Evolutionary conservation across 2,329 filamentous ascomycete genomes (phyloP).

Genomic region (Pestalotiopsis sp.): DNA sequence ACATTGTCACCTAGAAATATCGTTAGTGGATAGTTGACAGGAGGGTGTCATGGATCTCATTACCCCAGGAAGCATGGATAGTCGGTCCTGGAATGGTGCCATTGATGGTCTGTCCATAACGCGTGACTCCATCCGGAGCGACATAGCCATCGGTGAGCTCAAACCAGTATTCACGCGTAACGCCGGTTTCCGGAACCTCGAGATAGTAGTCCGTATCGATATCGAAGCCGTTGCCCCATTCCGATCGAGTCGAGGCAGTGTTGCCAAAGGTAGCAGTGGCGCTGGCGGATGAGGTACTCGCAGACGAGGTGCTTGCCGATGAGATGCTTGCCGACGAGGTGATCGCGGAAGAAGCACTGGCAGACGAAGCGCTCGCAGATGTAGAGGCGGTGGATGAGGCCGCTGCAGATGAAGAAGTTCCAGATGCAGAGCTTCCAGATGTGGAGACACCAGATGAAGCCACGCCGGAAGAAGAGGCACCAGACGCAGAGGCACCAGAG

Average conservation of each 20-base stretch:
- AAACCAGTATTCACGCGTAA: constrained; percentile 53
- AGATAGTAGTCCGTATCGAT: constrained; percentile 50
- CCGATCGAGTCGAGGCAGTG: constrained; percentile 6
- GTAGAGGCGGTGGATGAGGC: background rate
- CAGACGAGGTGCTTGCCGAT: background rate
- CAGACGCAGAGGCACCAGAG: no score
- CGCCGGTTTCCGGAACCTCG: constrained; percentile 47
- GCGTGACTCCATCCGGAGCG: constrained; percentile 48
- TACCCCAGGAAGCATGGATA: constrained; percentile 53
- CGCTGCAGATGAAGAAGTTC: background rate
- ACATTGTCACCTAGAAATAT: constrained; percentile 30
- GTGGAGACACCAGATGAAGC: background rate
- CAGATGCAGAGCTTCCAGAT: background rate
- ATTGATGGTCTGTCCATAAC: constrained; percentile 52
- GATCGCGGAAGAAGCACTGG: background rate
- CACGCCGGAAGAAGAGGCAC: background rate
- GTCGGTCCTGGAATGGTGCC: constrained; percentile 62
- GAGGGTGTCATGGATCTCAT: constrained; percentile 30
- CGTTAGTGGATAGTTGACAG: background rate
- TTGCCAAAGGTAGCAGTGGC: background rate
- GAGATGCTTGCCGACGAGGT: background rate
- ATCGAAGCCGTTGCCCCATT: constrained; percentile 43
- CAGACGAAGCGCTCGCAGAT: background rate
- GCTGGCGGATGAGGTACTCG: background rate
- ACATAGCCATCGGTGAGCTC: constrained; percentile 42